phyloP scores from a whole-genome alignment of 1,284 basidiomycete genomes.

The Calocybe gambosa region DNA sequence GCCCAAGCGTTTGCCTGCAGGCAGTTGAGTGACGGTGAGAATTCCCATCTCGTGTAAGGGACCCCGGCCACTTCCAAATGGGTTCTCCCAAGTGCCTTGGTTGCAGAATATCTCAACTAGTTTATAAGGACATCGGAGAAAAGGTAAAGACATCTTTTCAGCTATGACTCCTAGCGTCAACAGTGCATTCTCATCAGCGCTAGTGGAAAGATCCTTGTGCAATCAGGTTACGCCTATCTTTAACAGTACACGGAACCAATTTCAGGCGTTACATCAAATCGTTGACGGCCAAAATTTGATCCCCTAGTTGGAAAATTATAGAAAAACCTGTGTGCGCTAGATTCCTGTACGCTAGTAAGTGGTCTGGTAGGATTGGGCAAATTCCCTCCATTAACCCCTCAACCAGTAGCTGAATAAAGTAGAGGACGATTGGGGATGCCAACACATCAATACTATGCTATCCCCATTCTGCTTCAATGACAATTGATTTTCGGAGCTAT shows the following conservation, averaged over 20 bases:
- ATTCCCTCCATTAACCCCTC: too few species aligned
- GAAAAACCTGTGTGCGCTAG: too few species aligned
- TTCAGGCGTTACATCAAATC: background rate
- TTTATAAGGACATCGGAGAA: background rate
- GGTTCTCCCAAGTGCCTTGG: background rate
- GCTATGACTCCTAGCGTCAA: background rate
- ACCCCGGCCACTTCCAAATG: constrained; percentile 2
- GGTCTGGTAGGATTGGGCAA: too few species aligned
- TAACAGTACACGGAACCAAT: background rate
- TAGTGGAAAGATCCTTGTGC: background rate
- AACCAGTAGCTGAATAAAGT: too few species aligned
- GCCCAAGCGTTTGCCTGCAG: background rate
- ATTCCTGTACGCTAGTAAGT: too few species aligned
- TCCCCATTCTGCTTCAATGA: background rate
- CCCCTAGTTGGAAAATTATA: background rate
- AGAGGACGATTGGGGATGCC: too few species aligned
- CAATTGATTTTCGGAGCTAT: background rate
- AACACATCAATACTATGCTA: background rate
- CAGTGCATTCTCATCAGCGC: background rate
- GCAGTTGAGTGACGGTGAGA: constrained; percentile 1
- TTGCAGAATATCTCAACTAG: background rate
- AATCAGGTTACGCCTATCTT: background rate
- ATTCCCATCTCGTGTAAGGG: background rate
- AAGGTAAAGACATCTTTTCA: background rate
- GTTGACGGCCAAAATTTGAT: background rate